Evolutionary conservation across 2,329 filamentous ascomycete species (phyloP).

Genomic region (Cryphonectria parasitica): DNA sequence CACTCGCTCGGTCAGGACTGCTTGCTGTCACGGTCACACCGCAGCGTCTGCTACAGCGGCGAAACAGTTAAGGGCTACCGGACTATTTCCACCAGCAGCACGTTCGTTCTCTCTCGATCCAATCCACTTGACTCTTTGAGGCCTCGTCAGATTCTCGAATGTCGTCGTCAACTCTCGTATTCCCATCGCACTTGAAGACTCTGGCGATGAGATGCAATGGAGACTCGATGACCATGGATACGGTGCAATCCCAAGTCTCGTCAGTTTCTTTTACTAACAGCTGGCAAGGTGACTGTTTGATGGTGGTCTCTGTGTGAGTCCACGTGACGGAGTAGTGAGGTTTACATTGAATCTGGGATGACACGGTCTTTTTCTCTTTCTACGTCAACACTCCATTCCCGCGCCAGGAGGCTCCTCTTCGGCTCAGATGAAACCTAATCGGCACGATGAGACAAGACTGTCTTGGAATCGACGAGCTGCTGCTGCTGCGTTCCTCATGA

Average conservation of each 20-base stretch:
- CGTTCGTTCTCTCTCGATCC: too few relatives aligned
- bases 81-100: too few relatives aligned
- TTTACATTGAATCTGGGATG: not conserved
- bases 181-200: not conserved
- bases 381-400: not conserved
- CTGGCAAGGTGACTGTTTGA: not conserved
- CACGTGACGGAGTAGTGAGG: too few relatives aligned
- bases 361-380: not conserved
- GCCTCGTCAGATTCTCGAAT: not conserved
- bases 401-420: not conserved
- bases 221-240: not conserved
- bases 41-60: too few relatives aligned
- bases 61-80: too few relatives aligned
- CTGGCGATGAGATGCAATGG: not conserved
- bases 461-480: not conserved
- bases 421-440: not conserved
- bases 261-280: not conserved
- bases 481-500: not conserved
- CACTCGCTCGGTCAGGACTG: not conserved
- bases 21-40: too few relatives aligned
- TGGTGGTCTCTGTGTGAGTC: not conserved
- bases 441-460: not conserved
- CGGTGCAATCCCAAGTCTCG: not conserved
- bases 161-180: not conserved
- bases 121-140: too few relatives aligned